Evolutionary conservation across 1,284 basidiomycete species (phyloP), one percentile per base, ranked within the genome.

Genomic region (Malassezia equina): DNA sequence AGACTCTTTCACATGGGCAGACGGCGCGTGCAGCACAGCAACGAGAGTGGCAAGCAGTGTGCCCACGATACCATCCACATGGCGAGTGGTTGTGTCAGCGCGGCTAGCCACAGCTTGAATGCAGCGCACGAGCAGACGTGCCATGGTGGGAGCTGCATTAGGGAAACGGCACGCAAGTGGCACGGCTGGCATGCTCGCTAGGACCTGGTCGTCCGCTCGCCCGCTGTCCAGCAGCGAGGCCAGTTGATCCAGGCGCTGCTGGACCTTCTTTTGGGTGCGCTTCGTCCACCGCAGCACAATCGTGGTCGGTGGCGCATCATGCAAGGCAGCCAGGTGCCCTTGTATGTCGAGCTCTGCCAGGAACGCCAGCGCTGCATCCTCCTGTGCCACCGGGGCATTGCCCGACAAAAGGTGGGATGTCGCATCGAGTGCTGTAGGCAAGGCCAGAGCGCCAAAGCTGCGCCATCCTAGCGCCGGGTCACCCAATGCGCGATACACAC

Each of bases 361-460:
- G n/a, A 69, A 51, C 1, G 34, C 58, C 25, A 70, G 54, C 1
- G 64, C 67, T 4, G 50, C 48, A n/a, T 40, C 50, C 21, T 44
- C 17, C 23, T 42, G 29, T 8, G 4, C 31, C 24, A 19, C 15
- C 1, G 11, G 21, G 4, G 7, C 36, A n/a, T 29, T 13, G 12
- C 19, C 49, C 4, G 34, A 2, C 2, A 57, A 44, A 8, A 47
- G n/a, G 29, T 55, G 61, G 25, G 66, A 51, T 6, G 68, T 68
- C 7, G 58, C 56, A 11, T 61, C 65, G 21, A 73, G 59, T 1
- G 69, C 67, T 1, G 55, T 32, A 0, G 71, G 71, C 11, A 74
- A 59, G 0, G 59, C 67, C 25, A 71, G 66, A 13, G 72, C 67
- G 39, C 59, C 56, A 59, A 70, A 74, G 9, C 66, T 64, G 32